phyloP scores from a whole-genome alignment of 2,329 filamentous ascomycete species.

The Ceratocystis variospora region DNA sequence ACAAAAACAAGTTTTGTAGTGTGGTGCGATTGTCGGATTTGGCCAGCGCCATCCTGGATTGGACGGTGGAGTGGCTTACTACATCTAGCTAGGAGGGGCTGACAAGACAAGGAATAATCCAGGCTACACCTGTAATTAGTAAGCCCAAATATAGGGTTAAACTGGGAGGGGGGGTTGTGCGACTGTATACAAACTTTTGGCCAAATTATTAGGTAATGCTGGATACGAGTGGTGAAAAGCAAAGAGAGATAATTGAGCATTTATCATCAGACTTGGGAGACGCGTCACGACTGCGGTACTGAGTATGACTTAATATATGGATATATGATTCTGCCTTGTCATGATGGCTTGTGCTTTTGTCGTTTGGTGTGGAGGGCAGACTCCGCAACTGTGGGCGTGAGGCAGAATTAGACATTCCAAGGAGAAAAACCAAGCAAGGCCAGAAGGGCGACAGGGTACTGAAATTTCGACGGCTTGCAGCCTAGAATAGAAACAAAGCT shows the following conservation, averaged over 20 bases:
- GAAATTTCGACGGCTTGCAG: background rate
- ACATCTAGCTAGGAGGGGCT: background rate
- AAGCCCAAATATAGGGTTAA: background rate
- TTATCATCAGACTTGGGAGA: background rate
- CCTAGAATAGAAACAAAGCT: background rate
- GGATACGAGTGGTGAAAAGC: background rate
- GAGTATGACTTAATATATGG: background rate
- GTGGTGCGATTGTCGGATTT: background rate
- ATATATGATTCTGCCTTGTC: background rate
- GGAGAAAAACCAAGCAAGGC: background rate
- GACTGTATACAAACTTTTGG: background rate
- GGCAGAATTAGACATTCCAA: conserved; percentile 1
- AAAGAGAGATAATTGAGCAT: background rate
- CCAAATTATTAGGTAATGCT: background rate
- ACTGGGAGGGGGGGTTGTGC: background rate
- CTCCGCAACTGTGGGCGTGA: background rate
- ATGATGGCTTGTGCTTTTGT: conserved; percentile 6
- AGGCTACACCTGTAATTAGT: too few species aligned
- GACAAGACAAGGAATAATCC: background rate
- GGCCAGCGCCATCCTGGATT: too few species aligned
- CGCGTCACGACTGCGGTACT: background rate
- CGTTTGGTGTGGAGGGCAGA: background rate
- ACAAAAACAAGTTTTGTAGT: conserved; percentile 13
- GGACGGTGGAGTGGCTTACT: too few species aligned
- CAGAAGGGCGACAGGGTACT: background rate